Conservation (phyloP, 78 protist genomes). For the Dictyostelium intermedium region DNA sequence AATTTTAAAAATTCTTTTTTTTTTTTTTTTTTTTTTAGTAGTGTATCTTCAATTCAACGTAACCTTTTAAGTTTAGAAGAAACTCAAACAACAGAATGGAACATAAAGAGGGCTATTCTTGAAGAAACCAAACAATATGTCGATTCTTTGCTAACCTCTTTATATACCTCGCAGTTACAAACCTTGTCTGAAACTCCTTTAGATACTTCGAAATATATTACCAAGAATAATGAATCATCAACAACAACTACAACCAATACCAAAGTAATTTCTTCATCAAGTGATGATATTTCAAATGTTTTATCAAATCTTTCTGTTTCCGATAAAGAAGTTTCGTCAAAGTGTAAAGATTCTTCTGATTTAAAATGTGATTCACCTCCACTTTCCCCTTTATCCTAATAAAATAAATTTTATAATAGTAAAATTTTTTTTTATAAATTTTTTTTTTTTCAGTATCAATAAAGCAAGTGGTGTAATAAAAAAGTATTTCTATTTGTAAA, state of each 20-base stretch:
- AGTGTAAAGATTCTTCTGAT: not conserved
- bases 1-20: not conserved
- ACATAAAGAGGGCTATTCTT: not conserved
- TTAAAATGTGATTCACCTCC: slow-evolving; percentile 12
- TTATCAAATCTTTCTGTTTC: not conserved
- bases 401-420: not conserved
- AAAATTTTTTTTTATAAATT: too few species aligned
- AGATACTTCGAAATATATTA: not conserved
- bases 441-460: too few species aligned
- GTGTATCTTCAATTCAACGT: slow-evolving; percentile 3
- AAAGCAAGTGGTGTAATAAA: too few species aligned
- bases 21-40: not conserved
- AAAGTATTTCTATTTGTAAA: too few species aligned
- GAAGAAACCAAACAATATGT: slow-evolving; percentile 5
- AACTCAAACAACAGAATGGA: not conserved
- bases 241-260: not conserved
- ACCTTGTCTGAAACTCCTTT: not conserved
- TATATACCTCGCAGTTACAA: not conserved
- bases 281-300: not conserved
- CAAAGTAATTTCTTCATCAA: not conserved
- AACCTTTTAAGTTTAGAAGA: slow-evolving; percentile 1
- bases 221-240: not conserved
- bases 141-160: not conserved
- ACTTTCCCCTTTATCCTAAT: not conserved
- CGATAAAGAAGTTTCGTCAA: not conserved